Evolutionary conservation across 345 rosid species (phyloP), one percentile per base, ranked within the genome.

Genomic region (Odontarrhena argentea): DNA sequence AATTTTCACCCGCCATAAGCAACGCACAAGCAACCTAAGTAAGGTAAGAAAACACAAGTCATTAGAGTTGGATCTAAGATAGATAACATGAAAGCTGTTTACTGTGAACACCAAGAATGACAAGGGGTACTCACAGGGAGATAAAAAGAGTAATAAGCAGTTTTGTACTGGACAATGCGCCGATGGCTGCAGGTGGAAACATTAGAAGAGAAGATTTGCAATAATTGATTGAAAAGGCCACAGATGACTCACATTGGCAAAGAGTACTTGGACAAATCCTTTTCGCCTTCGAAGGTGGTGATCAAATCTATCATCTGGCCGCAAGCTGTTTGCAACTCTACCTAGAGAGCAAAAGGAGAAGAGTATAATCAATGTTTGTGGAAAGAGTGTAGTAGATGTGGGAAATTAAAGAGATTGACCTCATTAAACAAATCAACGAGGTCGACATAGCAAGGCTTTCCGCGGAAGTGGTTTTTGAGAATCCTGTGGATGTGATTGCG

Each of bases 291-390:
- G 34, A 82, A 74, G 14, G 87, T 79, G 58, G 86, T 82, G 72
- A 87, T 89, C 81, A 89, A 78, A 80, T 89, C 94, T 61, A 89
- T 82, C 96, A 87, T 84, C 80, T 89, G 87, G 59, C 96, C 94
- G 10, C 78, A 84, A 47, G 85, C 75, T 28, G 87, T 79, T 79
- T 89, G 96, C 57, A 89, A 80, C 78, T 85, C 96, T 34, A 89
- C 91, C 92, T 88, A 73, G 25, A 63, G 46, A 71, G 42, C 35
- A 67, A 69, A 48, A 52, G 26, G 42, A 53, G 53, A 3, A 60
- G 51, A 22, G 22, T 28, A 36, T 53, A 18, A 66, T 59, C 12
- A 51, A 15, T n/a, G 22, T 18, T 18, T n/a, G 3, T 5, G 50
- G 18, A 48, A 52, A 52, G 51, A 45, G 53, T 4, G 26, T 26